Base-by-base conservation (phyloP, 2,329 filamentous ascomycete genomes). In the Microsporum canis region DNA sequence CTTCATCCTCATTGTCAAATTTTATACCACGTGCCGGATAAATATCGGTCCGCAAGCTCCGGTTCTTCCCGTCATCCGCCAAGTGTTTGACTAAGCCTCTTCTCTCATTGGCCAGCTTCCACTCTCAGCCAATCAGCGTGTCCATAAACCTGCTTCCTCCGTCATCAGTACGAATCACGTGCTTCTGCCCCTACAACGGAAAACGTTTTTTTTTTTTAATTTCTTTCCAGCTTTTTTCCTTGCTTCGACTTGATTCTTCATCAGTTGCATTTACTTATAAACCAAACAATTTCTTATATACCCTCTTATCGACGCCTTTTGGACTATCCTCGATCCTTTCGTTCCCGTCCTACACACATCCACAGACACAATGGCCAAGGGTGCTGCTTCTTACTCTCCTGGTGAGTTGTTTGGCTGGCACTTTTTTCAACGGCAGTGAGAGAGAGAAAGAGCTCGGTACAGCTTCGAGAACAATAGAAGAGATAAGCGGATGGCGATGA, bases 291-390 rank as follows among this genome's bases (percentile, higher is more conserved):
- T 59, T 59, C 63, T 59, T 62, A 61, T 62, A 60, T 66, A 64
- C 59, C 64, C 60, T 62, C 64, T 23, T 62, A 63, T 57, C 66
- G 62, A 63, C 65, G 68, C 63, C 70, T 70, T 69, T 64, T 71
- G 70, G 68, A 71, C 63, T 60, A 64, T 65, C 63, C 17, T 58
- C 63, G 61, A 63, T 66, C 60, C 39, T 55, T 23, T 38, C 51
- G 31, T 36, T 55, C 36, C 51, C 31, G 2, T 55, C 51, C 17
- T 7, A 7, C 5, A 34, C 51, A 55, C 6, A 55, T 36, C 47
- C 61, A 67, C 61, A 59, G 66, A 69, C 70, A 73, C 67, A 72
- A 72, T 73, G 72, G 70, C 65, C 72, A 79, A 75, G 71, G 78
- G 78, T 34, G 12, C 51, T 36, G 33, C 5, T 73, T 68, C 66